Percentiles rank a stretch among this genome's conserved stretches.
Conservation (phyloP, 2,329 filamentous ascomycete species). For the Beauveria caledonica region DNA sequence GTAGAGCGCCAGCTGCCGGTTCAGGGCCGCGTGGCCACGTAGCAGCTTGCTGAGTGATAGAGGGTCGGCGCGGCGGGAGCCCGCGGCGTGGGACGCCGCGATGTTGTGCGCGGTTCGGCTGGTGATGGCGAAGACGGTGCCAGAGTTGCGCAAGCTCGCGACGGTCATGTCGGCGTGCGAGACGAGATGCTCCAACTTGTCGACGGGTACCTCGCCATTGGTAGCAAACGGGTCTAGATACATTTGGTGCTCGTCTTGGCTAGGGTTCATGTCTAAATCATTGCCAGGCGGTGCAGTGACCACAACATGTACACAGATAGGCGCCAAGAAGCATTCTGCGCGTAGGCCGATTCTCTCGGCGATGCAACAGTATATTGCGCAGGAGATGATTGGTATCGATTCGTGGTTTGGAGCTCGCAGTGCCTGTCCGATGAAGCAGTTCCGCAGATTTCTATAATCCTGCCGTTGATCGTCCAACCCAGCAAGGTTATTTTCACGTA, state of each 20-base stretch:
- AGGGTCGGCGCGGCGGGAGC: slow-evolving; percentile 21
- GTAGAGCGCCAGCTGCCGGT: slow-evolving; percentile 55
- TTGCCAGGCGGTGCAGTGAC: slow-evolving; percentile 54
- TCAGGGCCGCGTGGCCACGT: slow-evolving; percentile 30
- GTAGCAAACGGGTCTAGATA: slow-evolving; percentile 77
- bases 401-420: slow-evolving; percentile 65
- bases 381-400: slow-evolving; percentile 78
- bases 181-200: slow-evolving; percentile 52
- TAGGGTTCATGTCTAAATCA: slow-evolving; percentile 49
- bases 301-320: slow-evolving; percentile 77
- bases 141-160: slow-evolving; percentile 52
- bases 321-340: slow-evolving; percentile 72
- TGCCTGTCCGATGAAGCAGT: slow-evolving; percentile 81
- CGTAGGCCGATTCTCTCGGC: slow-evolving; percentile 66
- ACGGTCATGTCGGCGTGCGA: slow-evolving; percentile 35
- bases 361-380: slow-evolving; percentile 76
- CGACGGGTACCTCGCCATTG: slow-evolving; percentile 55
- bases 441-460: slow-evolving; percentile 71
- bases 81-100: slow-evolving; percentile 33
- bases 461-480: slow-evolving; percentile 57
- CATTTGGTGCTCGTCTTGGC: slow-evolving; percentile 44
- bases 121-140: slow-evolving; percentile 58
- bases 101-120: slow-evolving; percentile 72
- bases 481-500: slow-evolving; percentile 59
- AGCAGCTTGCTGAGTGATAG: slow-evolving; percentile 26